Evolutionary conservation across 441 rosid genomes (phyloP).

Genomic region (Populus tomentosa): DNA sequence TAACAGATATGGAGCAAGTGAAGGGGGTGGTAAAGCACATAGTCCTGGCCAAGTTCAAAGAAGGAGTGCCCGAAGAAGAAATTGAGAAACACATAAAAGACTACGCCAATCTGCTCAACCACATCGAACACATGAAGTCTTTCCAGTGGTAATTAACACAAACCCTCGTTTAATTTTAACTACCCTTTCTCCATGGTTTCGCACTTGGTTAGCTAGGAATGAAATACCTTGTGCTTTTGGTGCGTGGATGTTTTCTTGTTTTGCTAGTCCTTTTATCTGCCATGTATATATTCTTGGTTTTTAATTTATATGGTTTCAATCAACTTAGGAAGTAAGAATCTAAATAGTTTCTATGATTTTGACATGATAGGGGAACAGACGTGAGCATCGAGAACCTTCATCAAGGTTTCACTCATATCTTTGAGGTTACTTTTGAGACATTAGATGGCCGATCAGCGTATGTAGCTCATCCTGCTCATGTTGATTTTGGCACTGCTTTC

Average conservation of each 20-base stretch:
- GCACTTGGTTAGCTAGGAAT: too few relatives aligned
- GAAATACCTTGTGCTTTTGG: background rate
- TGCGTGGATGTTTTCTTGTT: too few relatives aligned
- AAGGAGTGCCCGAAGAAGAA: conserved; percentile 29
- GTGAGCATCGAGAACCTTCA: conserved; percentile 71
- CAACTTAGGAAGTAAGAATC: background rate
- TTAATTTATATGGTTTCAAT: too few relatives aligned
- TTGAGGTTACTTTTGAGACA: conserved; percentile 63
- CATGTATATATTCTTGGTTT: too few relatives aligned
- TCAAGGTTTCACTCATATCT: conserved; percentile 71
- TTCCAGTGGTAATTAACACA: conserved; percentile 48
- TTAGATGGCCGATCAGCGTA: conserved; percentile 55
- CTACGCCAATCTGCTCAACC: conserved; percentile 61
- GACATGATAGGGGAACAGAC: conserved; percentile 50
- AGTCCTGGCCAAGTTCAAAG: conserved; percentile 63
- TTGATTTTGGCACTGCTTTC: conserved; percentile 45
- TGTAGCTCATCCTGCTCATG: conserved; percentile 59
- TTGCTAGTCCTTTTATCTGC: too few relatives aligned
- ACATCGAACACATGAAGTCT: conserved; percentile 65
- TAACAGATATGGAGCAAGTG: conserved; percentile 44
- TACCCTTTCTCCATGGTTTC: too few relatives aligned
- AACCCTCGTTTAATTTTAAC: too few relatives aligned
- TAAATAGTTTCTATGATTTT: too few relatives aligned
- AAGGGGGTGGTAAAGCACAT: conserved; percentile 61
- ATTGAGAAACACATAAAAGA: conserved; percentile 48